Percentiles rank a stretch among this genome's conserved stretches.
Conservation (phyloP, 371 early-diverging fungal genomes). For the Zychaea mexicana region DNA sequence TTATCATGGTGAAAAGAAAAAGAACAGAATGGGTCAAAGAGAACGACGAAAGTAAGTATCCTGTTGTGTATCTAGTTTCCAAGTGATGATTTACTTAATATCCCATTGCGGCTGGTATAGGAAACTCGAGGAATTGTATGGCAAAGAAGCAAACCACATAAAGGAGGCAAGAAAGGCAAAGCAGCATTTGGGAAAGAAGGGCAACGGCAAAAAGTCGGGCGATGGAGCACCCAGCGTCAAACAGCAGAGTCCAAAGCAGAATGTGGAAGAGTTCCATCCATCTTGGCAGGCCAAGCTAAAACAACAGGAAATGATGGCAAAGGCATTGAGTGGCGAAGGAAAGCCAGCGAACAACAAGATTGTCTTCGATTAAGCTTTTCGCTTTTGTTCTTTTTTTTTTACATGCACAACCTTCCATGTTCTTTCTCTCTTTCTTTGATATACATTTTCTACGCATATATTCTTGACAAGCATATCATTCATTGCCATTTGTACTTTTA, state of each 20-base stretch:
- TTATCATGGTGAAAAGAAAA: conserved; percentile 41
- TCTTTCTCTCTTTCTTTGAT: no score
- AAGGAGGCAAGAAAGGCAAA: conserved; percentile 20
- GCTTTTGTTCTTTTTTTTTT: neutral
- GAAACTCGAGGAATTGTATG: conserved; percentile 45
- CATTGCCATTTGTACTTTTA: no score
- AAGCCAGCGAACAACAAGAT: conserved; percentile 38
- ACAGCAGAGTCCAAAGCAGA: neutral
- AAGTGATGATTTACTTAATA: neutral
- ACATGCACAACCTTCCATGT: no score
- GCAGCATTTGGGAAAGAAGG: neutral
- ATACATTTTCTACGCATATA: no score
- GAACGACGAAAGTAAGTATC: conserved; percentile 48
- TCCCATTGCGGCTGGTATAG: conserved; percentile 10
- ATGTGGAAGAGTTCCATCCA: conserved; percentile 34
- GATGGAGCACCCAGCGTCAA: conserved; percentile 8
- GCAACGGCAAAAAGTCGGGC: neutral
- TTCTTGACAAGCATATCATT: no score
- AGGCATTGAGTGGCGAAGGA: conserved; percentile 42
- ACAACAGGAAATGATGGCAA: conserved; percentile 50
- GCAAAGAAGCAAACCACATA: conserved; percentile 45
- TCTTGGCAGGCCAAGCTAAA: conserved; percentile 54
- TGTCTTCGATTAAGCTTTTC: conserved; percentile 33
- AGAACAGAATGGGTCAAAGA: conserved; percentile 45
- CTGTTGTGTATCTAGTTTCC: neutral